Conservation (phyloP, 345 rosid species). For the Camelina sativa region DNA sequence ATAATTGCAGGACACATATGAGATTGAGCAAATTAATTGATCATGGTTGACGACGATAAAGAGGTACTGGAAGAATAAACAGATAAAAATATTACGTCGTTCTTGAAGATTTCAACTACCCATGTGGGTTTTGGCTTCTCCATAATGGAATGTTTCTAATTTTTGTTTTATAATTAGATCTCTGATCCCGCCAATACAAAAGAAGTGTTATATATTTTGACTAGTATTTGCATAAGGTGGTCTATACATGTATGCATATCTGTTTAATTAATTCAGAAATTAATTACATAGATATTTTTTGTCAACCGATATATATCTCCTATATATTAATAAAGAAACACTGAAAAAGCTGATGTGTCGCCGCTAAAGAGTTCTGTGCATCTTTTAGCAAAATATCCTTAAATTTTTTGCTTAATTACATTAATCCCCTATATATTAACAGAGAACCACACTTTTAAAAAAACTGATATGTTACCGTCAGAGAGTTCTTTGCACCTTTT, state of each 20-base stretch:
- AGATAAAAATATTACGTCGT: conserved; percentile 12
- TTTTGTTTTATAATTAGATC: conserved; percentile 6
- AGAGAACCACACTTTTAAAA: too few relatives aligned
- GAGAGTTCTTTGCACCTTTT: too few relatives aligned
- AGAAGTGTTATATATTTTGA: not conserved
- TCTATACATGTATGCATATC: not conserved
- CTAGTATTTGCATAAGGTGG: not conserved
- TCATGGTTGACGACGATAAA: conserved; percentile 25
- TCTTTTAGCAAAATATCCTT: too few relatives aligned
- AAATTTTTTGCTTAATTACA: too few relatives aligned
- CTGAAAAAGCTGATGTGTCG: too few relatives aligned
- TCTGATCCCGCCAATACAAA: conserved; percentile 27
- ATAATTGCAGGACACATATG: conserved; percentile 32
- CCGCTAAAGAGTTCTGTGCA: too few relatives aligned
- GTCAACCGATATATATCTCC: not conserved
- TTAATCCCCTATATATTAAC: too few relatives aligned
- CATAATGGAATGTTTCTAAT: conserved; percentile 43
- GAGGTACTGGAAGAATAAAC: conserved; percentile 26
- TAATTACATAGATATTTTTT: not conserved
- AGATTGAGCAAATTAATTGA: not conserved
- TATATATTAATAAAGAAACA: too few relatives aligned
- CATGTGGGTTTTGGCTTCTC: conserved; percentile 45
- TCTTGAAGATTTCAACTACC: conserved; percentile 37
- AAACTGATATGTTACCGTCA: too few relatives aligned
- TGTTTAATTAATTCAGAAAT: not conserved